Conservation (phyloP, 371 early-diverging fungal genomes). For the Batkoa obscura region DNA sequence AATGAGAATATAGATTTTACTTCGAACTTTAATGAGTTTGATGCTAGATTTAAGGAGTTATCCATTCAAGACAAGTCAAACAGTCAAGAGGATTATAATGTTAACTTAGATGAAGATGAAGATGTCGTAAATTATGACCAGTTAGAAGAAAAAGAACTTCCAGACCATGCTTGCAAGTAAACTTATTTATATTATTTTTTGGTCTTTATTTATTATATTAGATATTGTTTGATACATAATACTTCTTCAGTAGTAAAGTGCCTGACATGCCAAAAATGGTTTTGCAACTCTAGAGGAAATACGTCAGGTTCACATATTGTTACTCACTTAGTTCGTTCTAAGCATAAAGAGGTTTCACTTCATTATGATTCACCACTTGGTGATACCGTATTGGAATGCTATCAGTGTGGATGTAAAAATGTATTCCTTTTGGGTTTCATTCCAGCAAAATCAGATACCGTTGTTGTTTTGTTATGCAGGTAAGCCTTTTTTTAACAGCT, state of each 20-base stretch:
- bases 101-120: constrained; percentile 3
- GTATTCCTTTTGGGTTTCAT: constrained; percentile 94
- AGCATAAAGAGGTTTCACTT: constrained; percentile 84
- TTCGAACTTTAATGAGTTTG: too few relatives aligned
- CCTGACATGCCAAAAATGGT: constrained; percentile 84
- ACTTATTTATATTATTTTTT: constrained; percentile 1
- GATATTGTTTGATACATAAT: constrained; percentile 85
- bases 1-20: too few relatives aligned
- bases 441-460: constrained; percentile 93
- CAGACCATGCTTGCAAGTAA: constrained; percentile 73
- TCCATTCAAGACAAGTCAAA: too few relatives aligned
- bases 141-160: constrained; percentile 36
- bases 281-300: constrained; percentile 87
- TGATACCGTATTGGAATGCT: constrained; percentile 88
- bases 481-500: constrained; percentile 13
- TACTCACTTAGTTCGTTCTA: constrained; percentile 82
- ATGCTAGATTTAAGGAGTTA: too few relatives aligned
- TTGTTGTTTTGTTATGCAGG: constrained; percentile 92
- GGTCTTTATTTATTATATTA: not conserved
- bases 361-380: constrained; percentile 84
- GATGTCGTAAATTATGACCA: constrained; percentile 22
- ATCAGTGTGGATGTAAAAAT: constrained; percentile 90
- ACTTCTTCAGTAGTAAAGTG: constrained; percentile 85
- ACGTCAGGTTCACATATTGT: constrained; percentile 92
- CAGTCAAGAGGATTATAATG: too few relatives aligned